These are phyloP conservation scores for Cladosporium sp. DNA, from an alignment of 2,329 filamentous ascomycete genomes.

Conservation along the genomic window DNA sequence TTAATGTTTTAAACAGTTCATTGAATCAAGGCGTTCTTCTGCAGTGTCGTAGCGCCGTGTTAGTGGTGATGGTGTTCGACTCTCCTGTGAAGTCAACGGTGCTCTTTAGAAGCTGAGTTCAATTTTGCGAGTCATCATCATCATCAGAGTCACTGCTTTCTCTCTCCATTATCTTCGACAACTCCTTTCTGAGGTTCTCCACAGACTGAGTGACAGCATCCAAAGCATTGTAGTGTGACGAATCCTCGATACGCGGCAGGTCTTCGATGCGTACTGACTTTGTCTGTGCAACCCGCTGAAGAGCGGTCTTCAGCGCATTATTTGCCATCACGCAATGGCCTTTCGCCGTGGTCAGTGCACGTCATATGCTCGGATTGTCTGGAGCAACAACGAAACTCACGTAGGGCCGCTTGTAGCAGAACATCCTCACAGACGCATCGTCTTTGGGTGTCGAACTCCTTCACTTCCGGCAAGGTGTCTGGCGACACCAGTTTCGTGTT, in stretches of 20 bases:
- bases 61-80: too few relatives aligned
- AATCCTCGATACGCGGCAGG: not conserved
- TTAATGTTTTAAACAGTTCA: not conserved
- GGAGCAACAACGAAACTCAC: not conserved
- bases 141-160: not conserved
- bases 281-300: not conserved
- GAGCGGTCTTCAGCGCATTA: not conserved
- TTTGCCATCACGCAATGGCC: not conserved
- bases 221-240: not conserved
- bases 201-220: not conserved
- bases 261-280: not conserved
- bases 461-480: not conserved
- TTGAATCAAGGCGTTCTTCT: not conserved
- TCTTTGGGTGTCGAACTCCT: not conserved
- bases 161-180: not conserved
- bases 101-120: too few relatives aligned
- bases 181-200: not conserved
- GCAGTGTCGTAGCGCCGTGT: too few relatives aligned
- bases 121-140: too few relatives aligned
- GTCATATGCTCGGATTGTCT: not conserved
- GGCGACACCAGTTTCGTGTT: not conserved
- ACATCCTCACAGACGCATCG: not conserved
- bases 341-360: not conserved
- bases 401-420: not conserved
- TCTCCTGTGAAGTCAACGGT: too few relatives aligned